Base-by-base conservation (phyloP, 305 asterid species). In the Vinca major region DNA sequence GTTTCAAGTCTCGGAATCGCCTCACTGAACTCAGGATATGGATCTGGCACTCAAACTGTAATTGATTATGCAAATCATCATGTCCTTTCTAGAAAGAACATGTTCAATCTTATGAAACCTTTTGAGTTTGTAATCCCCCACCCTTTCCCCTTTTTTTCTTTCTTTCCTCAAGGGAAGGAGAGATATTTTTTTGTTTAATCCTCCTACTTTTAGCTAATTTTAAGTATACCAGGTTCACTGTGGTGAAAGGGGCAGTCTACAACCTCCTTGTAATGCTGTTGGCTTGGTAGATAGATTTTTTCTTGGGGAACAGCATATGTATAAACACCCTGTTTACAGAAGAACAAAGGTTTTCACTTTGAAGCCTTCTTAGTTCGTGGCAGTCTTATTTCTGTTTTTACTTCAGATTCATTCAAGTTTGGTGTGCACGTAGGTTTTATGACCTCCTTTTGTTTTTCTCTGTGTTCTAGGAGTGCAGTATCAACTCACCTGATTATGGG, bases 181-280 rank as follows among this genome's bases (percentile, higher is more conserved):
- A 0, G 26, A 21, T 21, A 4, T 13, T 52, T 40, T 26, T 9
- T 14, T 20, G 14, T 43, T 40, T 16, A 13, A 10, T 66, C 21
- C 56, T 49, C 53, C 13, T 1, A 65, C 16, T 19, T 44, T 10
- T 43, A 40, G 45, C 52, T 45, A 52, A 14, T 67, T 37, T 43
- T 54, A 20, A 53, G 63, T 45, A 40, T 73, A 53, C 72, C 75
- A 90, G 97, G 96, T 90, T 75, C 74, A 78, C 62, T 90, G 97
- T 77, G 89, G 86, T 69, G 67, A 83, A 69, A 86, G 86, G 78
- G 89, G 97, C 74, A 91, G 85, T 70, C 89, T 91, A 20, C 79
- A 81, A 51, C 97, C 97, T 81, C 89, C 97, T 73, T 91, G 97
- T 84, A 91, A 89, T 69, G 95, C 87, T 36, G 95, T 89, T 76